These are phyloP conservation scores for Vaccinium macrocarpon DNA, from an alignment of 148 eudicot genomes.

Conservation along the genomic window DNA sequence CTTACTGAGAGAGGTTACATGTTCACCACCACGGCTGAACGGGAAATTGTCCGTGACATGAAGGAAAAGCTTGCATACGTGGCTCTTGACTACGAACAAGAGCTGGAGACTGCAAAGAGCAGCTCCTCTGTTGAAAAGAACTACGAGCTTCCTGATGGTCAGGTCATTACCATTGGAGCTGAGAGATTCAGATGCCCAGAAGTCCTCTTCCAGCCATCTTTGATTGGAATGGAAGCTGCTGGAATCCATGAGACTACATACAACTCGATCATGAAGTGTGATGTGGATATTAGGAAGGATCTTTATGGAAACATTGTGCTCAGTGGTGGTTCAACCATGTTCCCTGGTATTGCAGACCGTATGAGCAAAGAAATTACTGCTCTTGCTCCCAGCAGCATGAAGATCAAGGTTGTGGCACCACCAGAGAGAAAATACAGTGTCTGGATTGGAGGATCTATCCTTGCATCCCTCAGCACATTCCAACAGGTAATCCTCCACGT, in stretches of 20 bases:
- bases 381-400: conserved; percentile 41
- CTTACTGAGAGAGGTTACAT: conserved; percentile 39
- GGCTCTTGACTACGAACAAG: conserved; percentile 35
- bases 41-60: conserved; percentile 39
- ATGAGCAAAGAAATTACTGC: conserved; percentile 40
- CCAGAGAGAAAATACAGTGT: conserved; percentile 46
- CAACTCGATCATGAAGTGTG: conserved; percentile 43
- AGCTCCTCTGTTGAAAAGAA: conserved; percentile 37
- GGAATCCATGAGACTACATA: conserved; percentile 37
- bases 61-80: conserved; percentile 42
- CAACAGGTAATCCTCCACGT: conserved; percentile 13
- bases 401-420: conserved; percentile 44
- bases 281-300: conserved; percentile 43
- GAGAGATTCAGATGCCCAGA: conserved; percentile 42
- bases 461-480: conserved; percentile 42
- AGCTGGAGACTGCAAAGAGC: conserved; percentile 33
- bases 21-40: conserved; percentile 39
- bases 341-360: conserved; percentile 42
- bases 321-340: conserved; percentile 46
- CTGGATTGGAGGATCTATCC: conserved; percentile 45
- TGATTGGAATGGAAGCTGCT: conserved; percentile 33
- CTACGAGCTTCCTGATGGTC: conserved; percentile 42
- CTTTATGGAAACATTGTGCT: conserved; percentile 35
- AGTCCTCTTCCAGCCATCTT: conserved; percentile 37
- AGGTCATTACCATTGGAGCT: conserved; percentile 35